Evolutionary conservation across 441 rosid species (phyloP).

Genomic region (Metrosideros polymorpha): DNA sequence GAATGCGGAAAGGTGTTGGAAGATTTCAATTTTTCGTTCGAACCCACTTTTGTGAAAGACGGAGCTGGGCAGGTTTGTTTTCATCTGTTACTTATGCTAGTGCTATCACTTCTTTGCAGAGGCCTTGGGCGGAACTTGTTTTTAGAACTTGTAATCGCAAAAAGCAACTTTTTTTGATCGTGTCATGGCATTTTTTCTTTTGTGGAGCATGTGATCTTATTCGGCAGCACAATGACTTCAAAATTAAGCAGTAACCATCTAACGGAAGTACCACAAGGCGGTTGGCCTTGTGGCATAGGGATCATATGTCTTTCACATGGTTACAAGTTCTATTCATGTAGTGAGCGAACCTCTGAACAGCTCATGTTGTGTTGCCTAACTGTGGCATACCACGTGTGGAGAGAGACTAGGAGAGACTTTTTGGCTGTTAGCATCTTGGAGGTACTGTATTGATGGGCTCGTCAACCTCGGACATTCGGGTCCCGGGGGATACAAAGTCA

Average conservation of each 20-base stretch:
- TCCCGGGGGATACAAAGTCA: neutral
- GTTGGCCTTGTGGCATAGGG: neutral
- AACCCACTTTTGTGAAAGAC: conserved; percentile 52
- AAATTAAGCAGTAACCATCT: neutral
- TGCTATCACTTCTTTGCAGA: neutral
- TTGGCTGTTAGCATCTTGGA: neutral
- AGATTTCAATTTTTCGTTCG: conserved; percentile 35
- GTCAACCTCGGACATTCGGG: neutral
- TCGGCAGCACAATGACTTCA: neutral
- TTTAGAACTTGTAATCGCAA: neutral
- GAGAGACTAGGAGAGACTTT: neutral
- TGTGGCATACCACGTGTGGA: neutral
- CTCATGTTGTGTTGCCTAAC: neutral
- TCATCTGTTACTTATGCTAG: neutral
- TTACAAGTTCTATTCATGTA: neutral
- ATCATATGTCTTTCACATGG: neutral
- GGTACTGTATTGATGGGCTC: neutral
- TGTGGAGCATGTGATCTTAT: neutral
- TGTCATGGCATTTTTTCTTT: neutral
- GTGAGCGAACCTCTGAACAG: neutral
- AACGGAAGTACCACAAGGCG: neutral
- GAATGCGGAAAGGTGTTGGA: conserved; percentile 54
- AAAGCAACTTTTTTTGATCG: neutral
- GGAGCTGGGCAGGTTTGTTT: conserved; percentile 47
- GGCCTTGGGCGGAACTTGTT: neutral